Conservation (phyloP, 176 grass and related monocot species). For the Paspalum notatum region DNA sequence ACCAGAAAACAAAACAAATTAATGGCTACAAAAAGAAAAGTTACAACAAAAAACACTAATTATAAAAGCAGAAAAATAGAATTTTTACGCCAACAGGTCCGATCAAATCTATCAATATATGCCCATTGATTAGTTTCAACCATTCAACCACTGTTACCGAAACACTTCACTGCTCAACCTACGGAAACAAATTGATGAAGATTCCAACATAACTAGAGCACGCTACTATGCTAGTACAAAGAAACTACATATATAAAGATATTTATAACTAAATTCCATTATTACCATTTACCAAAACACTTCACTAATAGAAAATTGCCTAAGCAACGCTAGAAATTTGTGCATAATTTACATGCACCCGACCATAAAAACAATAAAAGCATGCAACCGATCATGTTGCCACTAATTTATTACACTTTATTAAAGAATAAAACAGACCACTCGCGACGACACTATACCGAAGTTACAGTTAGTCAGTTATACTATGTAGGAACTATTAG, state of each 20-base stretch:
- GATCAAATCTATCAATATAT: background rate
- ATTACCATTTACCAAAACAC: background rate
- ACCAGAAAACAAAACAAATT: background rate
- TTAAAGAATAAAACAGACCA: background rate
- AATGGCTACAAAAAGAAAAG: background rate
- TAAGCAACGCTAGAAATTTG: background rate
- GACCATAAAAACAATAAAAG: conserved; percentile 7
- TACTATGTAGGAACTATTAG: conserved; percentile 3
- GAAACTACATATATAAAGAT: background rate
- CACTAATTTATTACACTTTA: background rate
- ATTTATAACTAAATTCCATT: background rate
- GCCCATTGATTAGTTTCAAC: background rate
- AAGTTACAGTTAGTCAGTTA: background rate
- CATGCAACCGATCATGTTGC: background rate
- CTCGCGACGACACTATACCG: no score
- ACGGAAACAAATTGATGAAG: background rate
- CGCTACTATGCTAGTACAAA: background rate
- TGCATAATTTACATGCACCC: background rate
- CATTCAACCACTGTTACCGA: background rate
- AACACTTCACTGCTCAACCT: background rate
- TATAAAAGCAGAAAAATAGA: background rate
- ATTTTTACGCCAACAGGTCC: background rate
- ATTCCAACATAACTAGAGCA: background rate
- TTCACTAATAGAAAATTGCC: no score
- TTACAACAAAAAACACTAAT: background rate